Conservation (phyloP, 1,284 basidiomycete species). For the Golubevia pallescens region DNA sequence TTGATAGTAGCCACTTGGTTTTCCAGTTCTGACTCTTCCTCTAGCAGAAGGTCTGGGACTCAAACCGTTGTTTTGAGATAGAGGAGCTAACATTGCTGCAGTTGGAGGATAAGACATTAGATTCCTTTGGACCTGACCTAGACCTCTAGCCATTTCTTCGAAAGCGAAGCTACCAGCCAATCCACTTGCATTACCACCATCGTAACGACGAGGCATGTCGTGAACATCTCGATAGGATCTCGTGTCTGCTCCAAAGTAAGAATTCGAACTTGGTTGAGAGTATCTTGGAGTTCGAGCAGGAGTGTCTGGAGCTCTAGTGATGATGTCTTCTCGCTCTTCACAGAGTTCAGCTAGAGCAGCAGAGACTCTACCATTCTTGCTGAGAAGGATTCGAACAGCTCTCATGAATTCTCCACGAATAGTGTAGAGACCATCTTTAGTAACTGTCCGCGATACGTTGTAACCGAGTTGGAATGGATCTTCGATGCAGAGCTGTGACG, state of each 20-base stretch:
- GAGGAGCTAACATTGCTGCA: constrained; percentile 52
- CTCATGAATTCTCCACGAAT: constrained; percentile 99
- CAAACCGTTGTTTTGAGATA: constrained; percentile 47
- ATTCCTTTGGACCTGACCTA: constrained; percentile 25
- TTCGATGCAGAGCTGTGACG: constrained; percentile 67
- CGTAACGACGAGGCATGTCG: constrained; percentile 25
- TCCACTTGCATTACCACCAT: constrained; percentile 24
- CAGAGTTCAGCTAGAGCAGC: constrained; percentile 53
- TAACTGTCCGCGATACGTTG: constrained; percentile 95
- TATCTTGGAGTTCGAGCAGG: constrained; percentile 16
- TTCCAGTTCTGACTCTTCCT: too few relatives aligned
- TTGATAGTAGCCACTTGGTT: too few relatives aligned
- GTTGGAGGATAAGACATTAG: constrained; percentile 41
- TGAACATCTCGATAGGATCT: constrained; percentile 23
- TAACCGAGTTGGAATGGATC: constrained; percentile 95
- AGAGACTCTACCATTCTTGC: constrained; percentile 32
- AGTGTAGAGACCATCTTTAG: constrained; percentile 92
- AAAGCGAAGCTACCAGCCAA: constrained; percentile 53
- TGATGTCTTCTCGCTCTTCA: constrained; percentile 57
- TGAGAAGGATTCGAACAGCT: constrained; percentile 72
- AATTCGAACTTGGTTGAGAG: too few relatives aligned
- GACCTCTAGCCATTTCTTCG: constrained; percentile 55
- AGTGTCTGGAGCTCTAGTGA: constrained; percentile 53
- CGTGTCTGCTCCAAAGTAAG: background rate
- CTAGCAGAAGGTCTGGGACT: constrained; percentile 25